Base-by-base conservation (phyloP, 441 rosid genomes). In the Aquilaria agallochum region DNA sequence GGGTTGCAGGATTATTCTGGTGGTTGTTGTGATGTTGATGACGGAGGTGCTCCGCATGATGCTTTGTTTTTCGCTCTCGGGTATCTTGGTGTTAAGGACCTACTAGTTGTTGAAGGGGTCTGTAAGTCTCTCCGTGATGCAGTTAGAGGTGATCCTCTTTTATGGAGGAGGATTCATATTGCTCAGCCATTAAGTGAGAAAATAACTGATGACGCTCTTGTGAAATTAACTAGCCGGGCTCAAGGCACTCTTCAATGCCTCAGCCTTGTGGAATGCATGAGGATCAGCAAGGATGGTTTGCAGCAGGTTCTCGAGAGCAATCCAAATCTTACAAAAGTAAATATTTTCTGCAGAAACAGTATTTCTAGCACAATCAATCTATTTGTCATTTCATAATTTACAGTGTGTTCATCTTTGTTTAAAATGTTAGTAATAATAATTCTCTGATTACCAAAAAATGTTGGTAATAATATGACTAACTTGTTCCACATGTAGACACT, bases 31-130 rank as follows among this genome's bases (percentile, higher is more conserved):
- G 72, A 52, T 62, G 27, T 9, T 32, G 63, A 64, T 55, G 68
- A 9, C 10, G 42, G 44, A 54, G 72, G 59, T 12, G 70, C 61
- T 46, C 75, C 78, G 53, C 78, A 66, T 63, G 31, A 31, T 0
- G 83, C 76, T 12, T 61, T 79, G 72, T 62, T 56, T 56, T 30
- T 73, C 9, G 71, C 71, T 9, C 59, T 76, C 52, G 45, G 66
- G 5, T 73, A 71, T 68, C 58, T 79, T 50, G 68, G 59, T 31
- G 31, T 71, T 59, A 59, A 56, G 44, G 78, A 68, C 49, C 46
- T 71, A n/a, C 72, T 79, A 53, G 56, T 62, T 1, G 74, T 76
- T 51, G 83, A 79, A 53, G 51, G 71, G 14, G 83, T 76, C 69
- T 79, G 80, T 61, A 71, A 60, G 56, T 73, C 76, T 0, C 58